Evolutionary conservation across 2,329 filamentous ascomycete genomes (phyloP).

Genomic region (Fusarium annulatum): DNA sequence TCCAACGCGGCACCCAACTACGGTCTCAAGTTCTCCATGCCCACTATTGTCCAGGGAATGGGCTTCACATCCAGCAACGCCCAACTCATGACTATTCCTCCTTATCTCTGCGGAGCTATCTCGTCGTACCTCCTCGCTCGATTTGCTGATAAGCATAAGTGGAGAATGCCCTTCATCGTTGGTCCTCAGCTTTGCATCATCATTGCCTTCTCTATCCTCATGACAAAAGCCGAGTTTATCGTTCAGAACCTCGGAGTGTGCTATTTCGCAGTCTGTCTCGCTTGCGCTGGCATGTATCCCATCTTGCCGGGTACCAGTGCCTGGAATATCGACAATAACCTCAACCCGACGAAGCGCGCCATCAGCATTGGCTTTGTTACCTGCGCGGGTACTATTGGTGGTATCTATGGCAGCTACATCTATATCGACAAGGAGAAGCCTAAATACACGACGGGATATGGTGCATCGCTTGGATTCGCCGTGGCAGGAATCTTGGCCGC

Average conservation of each 20-base stretch:
- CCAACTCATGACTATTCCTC: constrained; percentile 49
- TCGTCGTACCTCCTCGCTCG: constrained; percentile 41
- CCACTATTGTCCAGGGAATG: constrained; percentile 54
- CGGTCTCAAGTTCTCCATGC: constrained; percentile 48
- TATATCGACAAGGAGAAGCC: constrained; percentile 41
- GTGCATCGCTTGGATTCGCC: constrained; percentile 39
- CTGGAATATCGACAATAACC: constrained; percentile 52
- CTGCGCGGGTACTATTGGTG: constrained; percentile 36
- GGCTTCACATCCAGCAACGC: constrained; percentile 50
- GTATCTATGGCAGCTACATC: constrained; percentile 43
- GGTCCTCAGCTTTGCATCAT: constrained; percentile 45
- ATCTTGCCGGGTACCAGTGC: constrained; percentile 49
- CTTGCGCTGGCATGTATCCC: constrained; percentile 52
- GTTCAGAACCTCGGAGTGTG: constrained; percentile 28
- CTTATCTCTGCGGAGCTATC: constrained; percentile 46
- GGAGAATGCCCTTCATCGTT: constrained; percentile 52
- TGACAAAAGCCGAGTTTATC: constrained; percentile 35
- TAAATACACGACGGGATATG: constrained; percentile 43
- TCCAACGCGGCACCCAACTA: constrained; percentile 51
- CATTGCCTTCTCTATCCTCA: constrained; percentile 43
- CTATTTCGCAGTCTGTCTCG: constrained; percentile 38
- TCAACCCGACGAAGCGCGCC: constrained; percentile 49
- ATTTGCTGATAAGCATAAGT: constrained; percentile 46
- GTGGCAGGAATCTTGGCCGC: constrained; percentile 25
- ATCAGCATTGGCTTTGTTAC: constrained; percentile 52